Conservation (phyloP, 73 alveolate species). For the Tetrahymena malaccensis region DNA sequence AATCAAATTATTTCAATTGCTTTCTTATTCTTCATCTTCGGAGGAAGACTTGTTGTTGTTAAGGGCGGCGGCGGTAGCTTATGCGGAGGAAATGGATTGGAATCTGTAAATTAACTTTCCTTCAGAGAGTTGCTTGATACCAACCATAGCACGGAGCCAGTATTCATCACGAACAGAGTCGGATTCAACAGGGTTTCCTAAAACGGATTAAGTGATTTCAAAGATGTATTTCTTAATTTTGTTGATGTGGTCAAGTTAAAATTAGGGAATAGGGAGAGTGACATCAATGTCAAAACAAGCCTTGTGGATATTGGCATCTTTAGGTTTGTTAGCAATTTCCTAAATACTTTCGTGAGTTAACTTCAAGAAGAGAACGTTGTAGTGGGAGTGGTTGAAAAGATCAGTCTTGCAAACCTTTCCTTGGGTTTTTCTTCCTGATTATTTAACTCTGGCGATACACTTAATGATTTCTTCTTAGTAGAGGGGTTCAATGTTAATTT, state of each 20-base stretch:
- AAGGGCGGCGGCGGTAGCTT: not conserved
- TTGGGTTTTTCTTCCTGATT: not conserved
- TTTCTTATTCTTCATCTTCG: not conserved
- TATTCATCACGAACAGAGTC: not conserved
- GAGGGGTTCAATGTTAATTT: not conserved
- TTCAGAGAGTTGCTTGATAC: not conserved
- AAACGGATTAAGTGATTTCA: not conserved
- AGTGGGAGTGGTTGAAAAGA: not conserved
- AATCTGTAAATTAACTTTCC: not conserved
- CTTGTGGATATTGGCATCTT: not conserved
- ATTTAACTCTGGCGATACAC: not conserved
- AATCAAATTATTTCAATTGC: not conserved
- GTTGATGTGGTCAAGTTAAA: not conserved
- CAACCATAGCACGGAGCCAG: conserved; percentile 1
- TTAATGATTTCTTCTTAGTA: not conserved
- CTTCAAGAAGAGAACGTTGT: not conserved
- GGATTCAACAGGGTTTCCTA: not conserved
- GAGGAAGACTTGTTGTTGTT: not conserved
- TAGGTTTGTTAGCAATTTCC: not conserved
- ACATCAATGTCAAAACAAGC: not conserved
- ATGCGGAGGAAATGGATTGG: not conserved
- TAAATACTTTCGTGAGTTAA: not conserved
- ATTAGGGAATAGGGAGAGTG: not conserved
- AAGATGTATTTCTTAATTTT: not conserved
- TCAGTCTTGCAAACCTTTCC: not conserved